Base-by-base conservation (phyloP, 2,329 filamentous ascomycete genomes). In the Fusarium sacchari region DNA sequence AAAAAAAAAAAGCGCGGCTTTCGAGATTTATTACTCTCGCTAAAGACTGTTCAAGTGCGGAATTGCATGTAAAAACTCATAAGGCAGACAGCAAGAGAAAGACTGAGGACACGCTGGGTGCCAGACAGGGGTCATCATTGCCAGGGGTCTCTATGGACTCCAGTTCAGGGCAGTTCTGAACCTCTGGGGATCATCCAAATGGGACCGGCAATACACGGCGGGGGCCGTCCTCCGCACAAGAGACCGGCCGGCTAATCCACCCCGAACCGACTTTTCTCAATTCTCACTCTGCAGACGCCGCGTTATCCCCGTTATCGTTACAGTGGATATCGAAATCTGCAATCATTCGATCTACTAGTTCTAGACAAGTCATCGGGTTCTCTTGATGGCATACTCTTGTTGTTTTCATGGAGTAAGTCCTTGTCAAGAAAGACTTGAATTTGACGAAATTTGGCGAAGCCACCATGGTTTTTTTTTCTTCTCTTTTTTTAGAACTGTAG, bases 91-190 rank as follows among this genome's bases (percentile, higher is more conserved):
- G 72, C 53, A 47, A 43, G 60, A 62, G 34, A 36, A 60, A 30
- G 44, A 44, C 26, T 43, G 53, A 63, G 43, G 13, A 39, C 34
- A 57, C 40, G 43, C 60, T 57, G 64, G 59, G 74, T 77, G 76
- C 46, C 50, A 78, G 76, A 78, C 74, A 76, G 64, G 76, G 76
- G 60, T 58, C 20, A 26, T 56, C 10, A 52, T 52, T 62, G 64
- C 43, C 76, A 68, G 74, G 76, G 76, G 75, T 66, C 56, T 64
- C 46, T 59, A 71, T 78, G 72, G 73, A 42, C 71, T 67, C 49
- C 46, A 53, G 66, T 67, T 53, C 60, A 71, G 58, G 71, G 61
- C 42, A 44, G 64, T 53, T 75, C 61, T n/a, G n/a, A n/a, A n/a
- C n/a, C n/a, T n/a, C n/a, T 56, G 61, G 71, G 69, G 63, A 76